Evolutionary conservation across 1,284 basidiomycete genomes (phyloP).

Genomic region (Heterobasidion occidentale): DNA sequence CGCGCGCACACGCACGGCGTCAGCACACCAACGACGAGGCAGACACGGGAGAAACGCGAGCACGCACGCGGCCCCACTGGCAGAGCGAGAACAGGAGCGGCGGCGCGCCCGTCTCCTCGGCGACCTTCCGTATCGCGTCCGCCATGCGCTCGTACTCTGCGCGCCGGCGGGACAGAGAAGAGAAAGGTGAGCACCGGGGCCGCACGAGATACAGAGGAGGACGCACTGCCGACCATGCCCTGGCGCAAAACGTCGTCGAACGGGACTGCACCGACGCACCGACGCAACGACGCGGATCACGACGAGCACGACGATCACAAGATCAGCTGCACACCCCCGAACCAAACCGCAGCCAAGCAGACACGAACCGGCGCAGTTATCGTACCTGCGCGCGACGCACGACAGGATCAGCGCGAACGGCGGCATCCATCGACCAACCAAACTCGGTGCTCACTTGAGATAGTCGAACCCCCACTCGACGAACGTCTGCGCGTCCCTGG

Average conservation of each 20-base stretch:
- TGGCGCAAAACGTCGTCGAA: constrained; percentile 43
- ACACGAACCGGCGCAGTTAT: constrained; percentile 6
- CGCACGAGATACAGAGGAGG: neutral
- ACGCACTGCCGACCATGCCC: constrained; percentile 49
- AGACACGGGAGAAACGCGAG: neutral
- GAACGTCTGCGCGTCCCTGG: constrained; percentile 39
- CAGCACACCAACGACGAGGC: neutral
- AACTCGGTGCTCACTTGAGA: constrained; percentile 42
- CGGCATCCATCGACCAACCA: no score
- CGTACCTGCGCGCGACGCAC: neutral
- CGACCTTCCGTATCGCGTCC: constrained; percentile 38
- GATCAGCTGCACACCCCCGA: neutral
- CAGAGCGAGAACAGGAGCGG: constrained; percentile 46
- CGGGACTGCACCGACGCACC: constrained; percentile 41
- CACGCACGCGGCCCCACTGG: constrained; percentile 48
- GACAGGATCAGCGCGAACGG: neutral
- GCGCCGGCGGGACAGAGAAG: no score
- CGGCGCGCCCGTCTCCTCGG: constrained; percentile 30
- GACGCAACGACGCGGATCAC: constrained; percentile 37
- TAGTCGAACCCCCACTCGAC: constrained; percentile 54
- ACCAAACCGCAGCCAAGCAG: neutral
- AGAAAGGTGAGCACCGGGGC: neutral
- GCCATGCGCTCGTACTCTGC: constrained; percentile 36
- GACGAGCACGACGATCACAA: neutral
- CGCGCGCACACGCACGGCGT: neutral